Conservation (phyloP, 345 rosid genomes). For the Aurinia saxatilis region DNA sequence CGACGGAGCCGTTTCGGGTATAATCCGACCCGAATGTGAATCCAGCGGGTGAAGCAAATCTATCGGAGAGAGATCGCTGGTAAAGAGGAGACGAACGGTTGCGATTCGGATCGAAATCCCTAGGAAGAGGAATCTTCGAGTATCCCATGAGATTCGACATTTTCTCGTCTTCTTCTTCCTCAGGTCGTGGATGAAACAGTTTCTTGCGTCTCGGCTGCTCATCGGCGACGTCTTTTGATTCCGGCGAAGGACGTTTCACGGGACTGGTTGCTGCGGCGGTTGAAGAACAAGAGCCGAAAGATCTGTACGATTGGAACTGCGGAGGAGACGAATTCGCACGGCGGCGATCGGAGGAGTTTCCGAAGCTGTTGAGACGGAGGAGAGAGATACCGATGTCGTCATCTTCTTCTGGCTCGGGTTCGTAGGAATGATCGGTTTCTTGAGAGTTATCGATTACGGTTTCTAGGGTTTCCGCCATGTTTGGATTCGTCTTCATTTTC, state of each 20-base stretch:
- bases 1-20: background rate
- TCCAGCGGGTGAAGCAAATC: too few species aligned
- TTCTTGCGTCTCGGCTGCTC: conserved; percentile 23
- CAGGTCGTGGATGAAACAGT: conserved; percentile 15
- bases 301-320: conserved; percentile 24
- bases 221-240: conserved; percentile 18
- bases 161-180: conserved; percentile 13
- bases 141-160: conserved; percentile 21
- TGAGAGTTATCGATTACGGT: conserved; percentile 3
- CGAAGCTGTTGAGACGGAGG: conserved; percentile 32
- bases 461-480: conserved; percentile 19
- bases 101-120: conserved; percentile 8
- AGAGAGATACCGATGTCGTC: conserved; percentile 26
- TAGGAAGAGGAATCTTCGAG: conserved; percentile 22
- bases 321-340: conserved; percentile 33
- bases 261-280: conserved; percentile 10
- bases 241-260: conserved; percentile 29
- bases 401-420: conserved; percentile 25
- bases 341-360: conserved; percentile 28
- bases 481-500: background rate
- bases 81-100: conserved; percentile 20
- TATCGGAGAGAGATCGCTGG: conserved; percentile 27
- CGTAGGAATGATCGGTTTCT: conserved; percentile 14
- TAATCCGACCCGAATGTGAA: conserved; percentile 11
- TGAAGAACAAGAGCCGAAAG: conserved; percentile 22